Evolutionary conservation across 2,329 filamentous ascomycete genomes (phyloP), one percentile per base, ranked within the genome.

Genomic region (Neofusicoccum sp.): DNA sequence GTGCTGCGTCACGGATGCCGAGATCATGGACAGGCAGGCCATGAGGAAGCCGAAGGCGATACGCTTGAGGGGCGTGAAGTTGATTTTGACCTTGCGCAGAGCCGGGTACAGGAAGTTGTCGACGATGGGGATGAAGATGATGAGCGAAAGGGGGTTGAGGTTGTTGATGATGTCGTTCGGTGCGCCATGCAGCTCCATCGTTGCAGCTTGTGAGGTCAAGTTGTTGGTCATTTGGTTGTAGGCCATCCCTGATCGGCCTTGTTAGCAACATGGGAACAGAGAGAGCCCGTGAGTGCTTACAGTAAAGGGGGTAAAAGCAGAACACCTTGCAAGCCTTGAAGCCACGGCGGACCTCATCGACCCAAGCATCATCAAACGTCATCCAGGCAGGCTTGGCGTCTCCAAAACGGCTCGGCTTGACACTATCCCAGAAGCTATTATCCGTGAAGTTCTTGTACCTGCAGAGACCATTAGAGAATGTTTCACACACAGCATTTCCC

Each of bases 301-400:
- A 75, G 70, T 74, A 75, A 6, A 75, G 68, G 12, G 73, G 73
- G 45, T 74, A 73, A 70, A 72, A 93, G 34, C 91, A 88, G 65
- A 84, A 70, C 63, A 72, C 73, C 41, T 71, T 73, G 67, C 72
- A 74, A 24, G 73, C 73, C 61, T 72, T 71, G 7, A 75, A 65
- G 64, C 73, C 73, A 66, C 73, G 71, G 40, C 72, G 72, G 31
- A 75, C 73, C 59, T 75, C 71, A 63, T 91, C 89, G 34, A 93
- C 89, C 89, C 89, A 93, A 57, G 85, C 84, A 66, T 93, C 90
- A 64, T 93, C 89, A 66, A 91, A 92, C 0, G 86, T 89, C 87
- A 93, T 92, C 89, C 89, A 93, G 0, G 60, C 41, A 0, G 89
- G 89, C 59, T 86, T 86, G 64, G 80, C 71, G 1, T 72, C 73